Base-by-base conservation (phyloP, 2,329 filamentous ascomycete genomes). In the Xylaria sp. region DNA sequence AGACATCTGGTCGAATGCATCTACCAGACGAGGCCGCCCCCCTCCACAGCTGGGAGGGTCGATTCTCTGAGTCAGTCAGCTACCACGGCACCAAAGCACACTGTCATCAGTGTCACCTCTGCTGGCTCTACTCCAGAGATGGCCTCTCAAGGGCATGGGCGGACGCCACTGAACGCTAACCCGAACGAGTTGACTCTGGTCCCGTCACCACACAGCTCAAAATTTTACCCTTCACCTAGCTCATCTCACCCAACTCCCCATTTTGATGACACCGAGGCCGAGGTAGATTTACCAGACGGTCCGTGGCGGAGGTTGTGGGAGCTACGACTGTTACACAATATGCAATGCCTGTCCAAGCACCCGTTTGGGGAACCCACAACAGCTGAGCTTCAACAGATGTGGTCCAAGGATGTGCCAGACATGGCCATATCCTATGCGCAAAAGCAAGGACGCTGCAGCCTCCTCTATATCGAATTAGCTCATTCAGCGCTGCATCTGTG, bases 401-500 rank as follows among this genome's bases (percentile, higher is more conserved):
- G 74, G 73, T 58, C 66, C 9, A 51, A 68, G n/a, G 75, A 78
- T 38, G 70, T 77, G 25, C 74, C 75, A 1, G 63, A 72, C 12
- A 71, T 77, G 66, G 73, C 75, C 5, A 67, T 77, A 52, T 67
- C 70, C n/a, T 72, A 70, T 67, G 72, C 72, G 17, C 68, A 72
- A 37, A 60, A 67, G 37, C 67, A 77, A 38, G 74, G 75, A 40
- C 68, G 71, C 25, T 71, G 67, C 50, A 67, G 69, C 45, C 71
- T 78, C 15, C 72, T 78, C 40, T 74, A 78, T 65, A 70, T 72
- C 47, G 69, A 75, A 33, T 63, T 78, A 19, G 76, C 77, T 8
- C 75, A 76, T 58, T 75, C 76, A 12, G 76, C 77, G n/a, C 69
- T 79, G 17, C 72, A 76, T 59, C 65, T 77, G 65, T 78, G 75